Conservation (phyloP, 306 rosid genomes). For the Hylodesmum podocarpum region DNA sequence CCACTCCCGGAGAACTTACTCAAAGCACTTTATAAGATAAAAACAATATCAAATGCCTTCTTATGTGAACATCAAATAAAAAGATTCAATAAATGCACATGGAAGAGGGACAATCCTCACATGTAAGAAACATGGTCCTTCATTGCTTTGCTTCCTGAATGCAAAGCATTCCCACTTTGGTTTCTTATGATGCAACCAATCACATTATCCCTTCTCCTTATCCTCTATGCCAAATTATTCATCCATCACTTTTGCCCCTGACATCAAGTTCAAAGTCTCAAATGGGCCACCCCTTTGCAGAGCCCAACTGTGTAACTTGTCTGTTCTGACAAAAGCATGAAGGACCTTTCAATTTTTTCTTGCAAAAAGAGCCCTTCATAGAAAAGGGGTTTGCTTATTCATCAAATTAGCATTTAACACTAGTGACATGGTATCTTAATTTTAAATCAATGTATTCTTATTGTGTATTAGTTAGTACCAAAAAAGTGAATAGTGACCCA, state of each 20-base stretch:
- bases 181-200: conserved; percentile 24
- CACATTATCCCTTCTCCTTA: conserved; percentile 25
- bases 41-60: conserved; percentile 14
- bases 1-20: not conserved
- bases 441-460: not conserved
- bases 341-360: not conserved
- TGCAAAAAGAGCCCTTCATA: not conserved
- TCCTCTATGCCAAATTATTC: conserved; percentile 35
- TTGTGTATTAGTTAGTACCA: not conserved
- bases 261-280: conserved; percentile 2
- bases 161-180: conserved; percentile 42
- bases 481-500: conserved; percentile 32
- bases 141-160: conserved; percentile 34
- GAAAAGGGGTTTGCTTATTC: not conserved
- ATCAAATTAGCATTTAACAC: not conserved
- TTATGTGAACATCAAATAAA: conserved; percentile 3
- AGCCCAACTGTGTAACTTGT: conserved; percentile 13
- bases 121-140: conserved; percentile 55
- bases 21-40: conserved; percentile 15
- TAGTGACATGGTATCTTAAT: not conserved
- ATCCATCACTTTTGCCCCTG: not conserved
- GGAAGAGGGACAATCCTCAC: conserved; percentile 59
- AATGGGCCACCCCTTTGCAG: conserved; percentile 23
- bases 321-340: conserved; percentile 16
- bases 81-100: conserved; percentile 52